A percentile compares a stretch with the other conserved stretches of the same genome.
phyloP scores from a whole-genome alignment of 805 yeast genomes.

The Candida sonorensis region DNA sequence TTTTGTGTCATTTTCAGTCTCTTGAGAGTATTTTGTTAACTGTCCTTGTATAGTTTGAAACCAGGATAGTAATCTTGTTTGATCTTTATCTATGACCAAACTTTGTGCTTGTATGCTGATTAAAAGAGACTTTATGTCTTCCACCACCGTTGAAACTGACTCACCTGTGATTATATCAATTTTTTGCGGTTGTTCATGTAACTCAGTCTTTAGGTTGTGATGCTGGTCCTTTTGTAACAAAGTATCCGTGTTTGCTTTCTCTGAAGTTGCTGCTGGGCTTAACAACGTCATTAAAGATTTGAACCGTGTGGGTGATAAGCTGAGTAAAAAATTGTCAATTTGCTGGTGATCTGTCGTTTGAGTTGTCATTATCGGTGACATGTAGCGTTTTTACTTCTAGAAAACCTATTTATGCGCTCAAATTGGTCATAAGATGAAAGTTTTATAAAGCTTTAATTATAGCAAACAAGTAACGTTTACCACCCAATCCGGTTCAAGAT shows the following conservation, averaged over 20 bases:
- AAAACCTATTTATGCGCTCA: neutral
- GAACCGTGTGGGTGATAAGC: constrained; percentile 8
- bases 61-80: constrained; percentile 9
- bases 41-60: constrained; percentile 4
- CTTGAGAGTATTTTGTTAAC: constrained; percentile 5
- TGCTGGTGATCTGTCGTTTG: constrained; percentile 1
- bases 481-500: too few species aligned
- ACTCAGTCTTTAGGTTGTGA: too few species aligned
- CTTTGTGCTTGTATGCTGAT: constrained; percentile 10
- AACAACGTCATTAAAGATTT: constrained; percentile 5
- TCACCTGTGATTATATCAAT: neutral
- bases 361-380: neutral
- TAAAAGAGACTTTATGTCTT: constrained; percentile 5
- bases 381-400: neutral
- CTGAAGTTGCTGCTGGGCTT: too few species aligned
- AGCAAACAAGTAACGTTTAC: too few species aligned
- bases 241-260: too few species aligned
- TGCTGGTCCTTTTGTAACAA: too few species aligned
- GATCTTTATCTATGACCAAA: constrained; percentile 8
- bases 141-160: constrained; percentile 1
- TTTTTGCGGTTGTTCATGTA: neutral
- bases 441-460: too few species aligned
- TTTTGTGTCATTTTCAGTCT: constrained; percentile 9
- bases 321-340: constrained; percentile 3
- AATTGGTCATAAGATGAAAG: too few species aligned